Evolutionary conservation across 768 basidiomycete species (phyloP), one percentile per base, ranked within the genome.

Genomic region (Lepiota subincarnata): DNA sequence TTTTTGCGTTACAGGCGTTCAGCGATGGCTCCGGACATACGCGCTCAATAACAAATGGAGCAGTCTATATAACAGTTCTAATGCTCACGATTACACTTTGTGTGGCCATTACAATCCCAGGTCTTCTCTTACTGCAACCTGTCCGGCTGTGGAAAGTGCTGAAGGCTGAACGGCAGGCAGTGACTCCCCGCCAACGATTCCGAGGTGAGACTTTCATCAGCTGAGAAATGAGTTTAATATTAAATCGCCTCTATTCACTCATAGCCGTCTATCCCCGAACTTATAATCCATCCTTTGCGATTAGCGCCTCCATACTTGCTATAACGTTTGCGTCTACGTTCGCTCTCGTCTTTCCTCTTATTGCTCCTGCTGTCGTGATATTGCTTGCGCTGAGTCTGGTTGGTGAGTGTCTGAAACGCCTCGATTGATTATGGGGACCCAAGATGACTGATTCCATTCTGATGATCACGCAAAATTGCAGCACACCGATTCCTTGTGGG

Each of bases 401-500:
- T 58, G 85, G 86, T 84, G 64, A 55, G 81, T 68, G 4, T 35
- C 37, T 43, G 24, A 36, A 22, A 37, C 45, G 38, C n/a, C 41
- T 11, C 40, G 5, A 28, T 40, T 49, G 16, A 48, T 18, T 39
- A 19, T 28, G 19, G 42, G 38, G 42, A 5, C 20, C 22, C 47
- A 28, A 36, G 38, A 5, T 53, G 37, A 35, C 34, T 28, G 26
- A 48, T 47, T 3, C 42, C 40, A 47, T 50, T 34, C 37, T 18
- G 36, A 43, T n/a, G 35, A 37, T 36, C 16, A 36, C 31, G 14
- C 34, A 34, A 26, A 20, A 5, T n/a, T 39, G 14, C 58, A 88
- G 89, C 89, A n/a, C 86, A 89, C 67, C 86, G 88, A 35, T 91
- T 81, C 69, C 78, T 90, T 48, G 72, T 89, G 55, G 85, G 87